Base-by-base conservation (phyloP, 768 basidiomycete species). In the Podaxis pistillaris region DNA sequence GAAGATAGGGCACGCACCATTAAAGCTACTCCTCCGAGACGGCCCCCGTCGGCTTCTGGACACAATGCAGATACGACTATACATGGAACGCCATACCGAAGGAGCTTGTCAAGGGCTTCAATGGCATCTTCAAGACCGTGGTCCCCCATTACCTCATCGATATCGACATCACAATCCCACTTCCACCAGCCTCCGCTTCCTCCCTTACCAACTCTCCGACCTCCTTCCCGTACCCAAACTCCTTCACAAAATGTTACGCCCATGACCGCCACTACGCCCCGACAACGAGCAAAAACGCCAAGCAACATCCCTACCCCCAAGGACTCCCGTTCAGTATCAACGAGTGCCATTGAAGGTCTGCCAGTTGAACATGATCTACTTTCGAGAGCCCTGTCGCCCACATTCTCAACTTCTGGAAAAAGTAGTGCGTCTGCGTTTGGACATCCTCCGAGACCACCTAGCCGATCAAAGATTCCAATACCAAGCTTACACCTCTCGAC, bases 381-480 rank as follows among this genome's bases (percentile, higher is more conserved):
- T 41, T 44, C 51, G 24, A 86, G 90, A 47, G 81, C 89, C 1
- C 77, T 89, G 63, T 91, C 91, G 1, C 86, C 89, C 4, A 77
- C 86, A 7, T 78, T 80, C 63, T 83, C 84, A 12, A 71, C 74
- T 2, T 81, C 83, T 26, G 80, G 78, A 19, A 69, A 77, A 15
- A 81, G 79, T 56, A 63, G 81, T 22, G 82, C 84, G 1, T 77
- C 70, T 53, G 75, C 66, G 33, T 76, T 71, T 50, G 67, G 72
- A 13, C 88, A 86, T 69, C 85, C 85, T 30, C 83, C 86, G 11
- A 82, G 91, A 37, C 91, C 91, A 30, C 90, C 91, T 1, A 92
- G 91, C 68, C 83, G 89, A 58, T 94, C 93, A 4, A 89, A 85
- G 85, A 92, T 94, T 60, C 91, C 91, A 22, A 81, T 92, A 26